These are phyloP conservation scores for Rosa chinensis DNA, from an alignment of 306 rosid genomes.

Conservation along the genomic window DNA sequence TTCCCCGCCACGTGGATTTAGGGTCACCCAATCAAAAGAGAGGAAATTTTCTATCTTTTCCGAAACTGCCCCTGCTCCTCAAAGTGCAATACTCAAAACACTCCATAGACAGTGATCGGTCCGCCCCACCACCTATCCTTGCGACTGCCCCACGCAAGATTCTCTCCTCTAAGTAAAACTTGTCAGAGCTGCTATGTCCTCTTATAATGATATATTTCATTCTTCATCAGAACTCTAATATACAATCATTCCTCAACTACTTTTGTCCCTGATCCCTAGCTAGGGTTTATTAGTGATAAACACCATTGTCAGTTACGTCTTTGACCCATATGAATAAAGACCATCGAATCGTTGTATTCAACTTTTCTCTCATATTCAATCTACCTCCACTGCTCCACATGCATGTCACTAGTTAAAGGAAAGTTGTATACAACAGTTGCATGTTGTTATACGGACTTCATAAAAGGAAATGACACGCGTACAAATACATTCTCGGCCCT, in stretches of 20 bases:
- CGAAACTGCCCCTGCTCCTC: too few species aligned
- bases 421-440: neutral
- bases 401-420: neutral
- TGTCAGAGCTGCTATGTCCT: neutral
- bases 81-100: too few species aligned
- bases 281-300: conserved; percentile 3
- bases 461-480: too few species aligned
- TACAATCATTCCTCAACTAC: neutral
- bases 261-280: neutral
- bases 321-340: neutral
- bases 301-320: neutral
- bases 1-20: too few species aligned
- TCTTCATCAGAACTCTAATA: neutral
- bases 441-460: neutral
- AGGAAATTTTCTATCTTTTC: too few species aligned
- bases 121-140: too few species aligned
- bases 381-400: neutral
- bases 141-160: too few species aligned
- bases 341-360: neutral
- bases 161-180: too few species aligned
- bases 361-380: neutral
- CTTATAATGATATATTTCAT: neutral
- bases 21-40: too few species aligned
- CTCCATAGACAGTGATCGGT: too few species aligned
- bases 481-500: neutral